Conservation (phyloP, 2,329 filamentous ascomycete genomes). For the Pleurostoma richardsiae region DNA sequence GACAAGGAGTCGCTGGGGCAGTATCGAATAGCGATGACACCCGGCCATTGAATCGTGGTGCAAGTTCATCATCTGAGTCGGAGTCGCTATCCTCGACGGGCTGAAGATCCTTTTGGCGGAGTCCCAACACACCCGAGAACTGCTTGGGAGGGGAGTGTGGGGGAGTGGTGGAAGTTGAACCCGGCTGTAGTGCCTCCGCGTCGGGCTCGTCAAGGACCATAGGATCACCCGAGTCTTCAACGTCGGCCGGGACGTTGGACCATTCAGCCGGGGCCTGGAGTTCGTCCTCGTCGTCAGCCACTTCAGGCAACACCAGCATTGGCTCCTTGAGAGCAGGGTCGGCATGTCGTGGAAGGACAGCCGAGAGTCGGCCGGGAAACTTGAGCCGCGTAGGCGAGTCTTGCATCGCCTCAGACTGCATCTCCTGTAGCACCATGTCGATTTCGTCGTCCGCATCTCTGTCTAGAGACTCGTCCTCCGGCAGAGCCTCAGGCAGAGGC, state of each 20-base stretch:
- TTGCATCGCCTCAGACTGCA: slow-evolving; percentile 6
- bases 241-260: slow-evolving; percentile 1
- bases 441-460: slow-evolving; percentile 5
- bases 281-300: slow-evolving; percentile 11
- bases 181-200: slow-evolving; percentile 2
- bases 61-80: slow-evolving; percentile 51
- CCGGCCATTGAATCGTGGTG: slow-evolving; percentile 19
- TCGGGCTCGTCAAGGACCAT: slow-evolving; percentile 22
- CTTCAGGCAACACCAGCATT: slow-evolving; percentile 1
- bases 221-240: slow-evolving; percentile 6
- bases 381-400: slow-evolving; percentile 18
- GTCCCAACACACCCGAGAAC: slow-evolving; percentile 27
- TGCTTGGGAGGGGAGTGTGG: slow-evolving; percentile 20
- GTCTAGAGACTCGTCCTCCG: slow-evolving; percentile 1
- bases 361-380: slow-evolving; percentile 19
- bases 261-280: slow-evolving; percentile 11
- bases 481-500: slow-evolving; percentile 1
- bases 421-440: background rate
- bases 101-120: slow-evolving; percentile 43
- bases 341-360: slow-evolving; percentile 20
- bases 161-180: slow-evolving; percentile 16
- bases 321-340: slow-evolving; percentile 16
- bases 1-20: slow-evolving; percentile 36
- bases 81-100: slow-evolving; percentile 38
- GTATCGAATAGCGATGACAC: slow-evolving; percentile 21